Evolutionary conservation across 768 basidiomycete genomes (phyloP).

Genomic region (Suillus paluster): DNA sequence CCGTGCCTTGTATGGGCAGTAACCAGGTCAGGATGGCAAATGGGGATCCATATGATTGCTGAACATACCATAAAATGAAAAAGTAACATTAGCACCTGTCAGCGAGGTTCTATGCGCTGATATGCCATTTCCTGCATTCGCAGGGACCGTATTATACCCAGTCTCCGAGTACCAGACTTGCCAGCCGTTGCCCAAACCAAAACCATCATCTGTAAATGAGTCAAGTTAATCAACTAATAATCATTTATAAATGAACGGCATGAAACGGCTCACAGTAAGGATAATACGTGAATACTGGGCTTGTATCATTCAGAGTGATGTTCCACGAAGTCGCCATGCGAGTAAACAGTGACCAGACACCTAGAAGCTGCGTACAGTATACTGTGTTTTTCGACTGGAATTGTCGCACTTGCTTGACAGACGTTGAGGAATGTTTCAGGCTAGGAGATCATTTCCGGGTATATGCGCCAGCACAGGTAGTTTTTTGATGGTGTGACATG

Average conservation of each 20-base stretch:
- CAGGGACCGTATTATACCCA: conserved; percentile 11
- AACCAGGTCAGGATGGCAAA: not conserved
- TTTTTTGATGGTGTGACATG: not conserved
- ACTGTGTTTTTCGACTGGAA: not conserved
- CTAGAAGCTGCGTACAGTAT: no score
- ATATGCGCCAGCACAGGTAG: not conserved
- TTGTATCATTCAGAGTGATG: conserved; percentile 14
- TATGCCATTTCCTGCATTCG: conserved; percentile 5
- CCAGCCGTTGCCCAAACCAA: conserved; percentile 18
- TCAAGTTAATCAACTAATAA: not conserved
- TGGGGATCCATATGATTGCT: not conserved
- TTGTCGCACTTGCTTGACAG: not conserved
- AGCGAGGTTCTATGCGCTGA: conserved; percentile 20
- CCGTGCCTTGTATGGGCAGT: conserved; percentile 10
- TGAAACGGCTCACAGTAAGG: conserved; percentile 12
- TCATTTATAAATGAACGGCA: not conserved
- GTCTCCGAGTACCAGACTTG: conserved; percentile 20
- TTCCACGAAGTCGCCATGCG: conserved; percentile 11
- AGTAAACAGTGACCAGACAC: not conserved
- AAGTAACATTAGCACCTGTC: conserved; percentile 26
- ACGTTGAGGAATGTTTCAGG: no score
- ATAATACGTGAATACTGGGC: conserved; percentile 9
- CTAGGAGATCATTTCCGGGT: not conserved
- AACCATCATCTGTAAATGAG: conserved; percentile 13
- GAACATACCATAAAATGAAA: conserved; percentile 31